phyloP scores from a whole-genome alignment of 331 rosid species.

The Arachis monticola region DNA sequence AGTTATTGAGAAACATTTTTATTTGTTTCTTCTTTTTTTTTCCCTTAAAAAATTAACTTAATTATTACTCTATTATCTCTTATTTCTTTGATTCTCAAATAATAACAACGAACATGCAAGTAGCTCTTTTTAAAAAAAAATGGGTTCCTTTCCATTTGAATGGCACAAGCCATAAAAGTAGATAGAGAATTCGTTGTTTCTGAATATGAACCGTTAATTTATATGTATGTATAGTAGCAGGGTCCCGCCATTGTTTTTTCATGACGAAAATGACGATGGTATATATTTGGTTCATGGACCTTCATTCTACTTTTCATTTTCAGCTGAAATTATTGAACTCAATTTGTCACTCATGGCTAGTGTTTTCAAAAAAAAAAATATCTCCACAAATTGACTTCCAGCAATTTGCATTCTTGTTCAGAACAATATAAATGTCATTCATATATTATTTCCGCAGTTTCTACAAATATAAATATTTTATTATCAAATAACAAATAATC shows the following conservation, averaged over 20 bases:
- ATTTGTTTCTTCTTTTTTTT: neutral
- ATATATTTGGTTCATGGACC: constrained; percentile 47
- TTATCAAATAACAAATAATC: too few relatives aligned
- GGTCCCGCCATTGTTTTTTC: constrained; percentile 36
- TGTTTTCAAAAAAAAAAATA: neutral
- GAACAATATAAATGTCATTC: too few relatives aligned
- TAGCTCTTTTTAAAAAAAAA: neutral
- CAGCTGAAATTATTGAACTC: neutral
- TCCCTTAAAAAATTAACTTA: too few relatives aligned
- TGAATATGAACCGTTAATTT: neutral
- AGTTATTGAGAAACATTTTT: neutral
- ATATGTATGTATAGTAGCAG: neutral
- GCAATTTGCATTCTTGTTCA: neutral
- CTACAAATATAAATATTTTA: too few relatives aligned
- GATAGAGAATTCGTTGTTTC: neutral
- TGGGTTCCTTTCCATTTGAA: neutral
- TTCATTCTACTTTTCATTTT: too few relatives aligned
- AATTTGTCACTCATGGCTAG: neutral
- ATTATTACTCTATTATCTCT: neutral
- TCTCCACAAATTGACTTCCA: constrained; percentile 22
- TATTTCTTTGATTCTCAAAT: neutral
- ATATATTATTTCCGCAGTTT: too few relatives aligned
- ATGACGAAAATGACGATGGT: neutral
- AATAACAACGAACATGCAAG: neutral
- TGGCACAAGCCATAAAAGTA: neutral